Base-by-base conservation (phyloP, 305 asterid species). In the Rubia tinctorum region DNA sequence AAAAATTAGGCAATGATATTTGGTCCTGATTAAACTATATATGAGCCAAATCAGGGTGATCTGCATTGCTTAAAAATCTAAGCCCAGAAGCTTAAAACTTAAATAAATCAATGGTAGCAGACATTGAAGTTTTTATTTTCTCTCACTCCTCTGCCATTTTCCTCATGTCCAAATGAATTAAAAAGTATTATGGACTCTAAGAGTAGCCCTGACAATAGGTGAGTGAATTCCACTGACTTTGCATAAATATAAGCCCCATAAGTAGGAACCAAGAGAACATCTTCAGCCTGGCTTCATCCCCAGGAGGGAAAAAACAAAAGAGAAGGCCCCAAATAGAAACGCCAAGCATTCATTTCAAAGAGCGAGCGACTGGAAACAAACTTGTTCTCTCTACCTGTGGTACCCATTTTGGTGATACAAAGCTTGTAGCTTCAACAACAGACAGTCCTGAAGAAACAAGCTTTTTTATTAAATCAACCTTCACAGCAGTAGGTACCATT, bases 351-450 rank as follows among this genome's bases (percentile, higher is more conserved):
- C 42, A 11, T 7, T 6, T 25, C 11, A 42, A 34, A 10, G 2
- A 43, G 9, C 6, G 56, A 49, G 56, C 58, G 0, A 11, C 12
- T 30, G 73, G 18, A 69, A 69, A 17, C 64, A 34, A 70, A 53
- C 27, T 2, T 4, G 2, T 17, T 2, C 55, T 53, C 22, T 49
- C 74, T 81, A 90, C 98, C 96, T 92, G 97, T 39, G 97, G 98
- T 61, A 92, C 97, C 97, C 98, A 92, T 87, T 90, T 92, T 73
- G 95, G 96, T 25, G 98, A 92, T 80, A 92, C 97, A 82, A 92
- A 90, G 79, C 98, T 90, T 66, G 98, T 90, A 45, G 98, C 96
- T 81, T 92, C 98, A 44, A 92, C 86, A 74, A 89, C 92, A 73
- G 94, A 77, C 79, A 92, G 76, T 59, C 97, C 98, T 53, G 96